A percentile compares a stretch with the other conserved stretches of the same genome.
These are phyloP conservation scores for Volutella citrinella DNA, from an alignment of 2,329 filamentous ascomycete species.

Conservation along the genomic window DNA sequence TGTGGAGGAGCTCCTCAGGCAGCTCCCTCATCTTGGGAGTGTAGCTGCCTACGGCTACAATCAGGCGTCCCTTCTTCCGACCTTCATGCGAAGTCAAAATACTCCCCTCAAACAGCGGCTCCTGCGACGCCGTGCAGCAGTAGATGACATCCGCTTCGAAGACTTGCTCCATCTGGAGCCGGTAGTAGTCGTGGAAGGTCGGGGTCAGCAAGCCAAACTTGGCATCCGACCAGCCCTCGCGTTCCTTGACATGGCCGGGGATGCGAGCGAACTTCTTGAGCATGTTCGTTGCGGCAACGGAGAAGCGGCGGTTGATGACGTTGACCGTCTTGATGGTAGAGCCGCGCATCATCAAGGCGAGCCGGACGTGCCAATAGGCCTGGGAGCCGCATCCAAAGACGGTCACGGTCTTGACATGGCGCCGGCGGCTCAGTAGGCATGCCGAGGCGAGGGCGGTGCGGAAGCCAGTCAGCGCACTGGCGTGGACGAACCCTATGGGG, in stretches of 20 bases:
- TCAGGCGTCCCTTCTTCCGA: constrained; percentile 65
- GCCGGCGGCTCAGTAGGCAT: constrained; percentile 62
- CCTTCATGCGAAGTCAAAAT: constrained; percentile 72
- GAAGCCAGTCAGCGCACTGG: constrained; percentile 74
- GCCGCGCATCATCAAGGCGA: constrained; percentile 72
- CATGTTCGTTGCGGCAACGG: constrained; percentile 50
- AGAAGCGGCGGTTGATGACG: constrained; percentile 75
- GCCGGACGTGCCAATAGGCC: constrained; percentile 90
- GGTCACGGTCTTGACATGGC: constrained; percentile 69
- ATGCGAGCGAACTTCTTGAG: constrained; percentile 47
- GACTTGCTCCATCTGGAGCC: constrained; percentile 69
- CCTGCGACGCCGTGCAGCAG: constrained; percentile 76
- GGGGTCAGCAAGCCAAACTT: constrained; percentile 70
- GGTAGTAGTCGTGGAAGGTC: constrained; percentile 63
- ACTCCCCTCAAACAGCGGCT: constrained; percentile 70
- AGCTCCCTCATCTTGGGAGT: constrained; percentile 78
- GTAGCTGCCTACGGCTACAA: constrained; percentile 69
- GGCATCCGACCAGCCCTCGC: constrained; percentile 61
- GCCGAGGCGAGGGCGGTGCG: constrained; percentile 72
- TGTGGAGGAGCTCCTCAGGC: constrained; percentile 69
- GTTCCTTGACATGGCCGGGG: constrained; percentile 41
- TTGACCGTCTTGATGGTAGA: constrained; percentile 73
- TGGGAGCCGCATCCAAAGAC: constrained; percentile 88
- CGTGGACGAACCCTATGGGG: constrained; percentile 67
- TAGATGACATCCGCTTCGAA: constrained; percentile 77